These are phyloP conservation scores for Stentor coeruleus DNA, from an alignment of 73 alveolate species.

Conservation along the genomic window DNA sequence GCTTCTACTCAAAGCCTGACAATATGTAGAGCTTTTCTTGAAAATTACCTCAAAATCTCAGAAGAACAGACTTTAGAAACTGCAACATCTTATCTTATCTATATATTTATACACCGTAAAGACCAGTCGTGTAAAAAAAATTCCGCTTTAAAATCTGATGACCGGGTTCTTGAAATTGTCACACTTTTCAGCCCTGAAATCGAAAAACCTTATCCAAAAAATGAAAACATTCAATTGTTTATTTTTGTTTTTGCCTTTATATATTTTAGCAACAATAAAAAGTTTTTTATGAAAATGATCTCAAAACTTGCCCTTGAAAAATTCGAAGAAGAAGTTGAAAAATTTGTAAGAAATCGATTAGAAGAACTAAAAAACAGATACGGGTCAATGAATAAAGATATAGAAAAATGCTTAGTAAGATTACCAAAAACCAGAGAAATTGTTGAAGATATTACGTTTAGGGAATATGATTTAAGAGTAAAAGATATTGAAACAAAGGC, in stretches of 20 bases:
- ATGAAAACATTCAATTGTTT: neutral
- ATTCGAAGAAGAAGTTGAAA: neutral
- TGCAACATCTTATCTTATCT: too few species aligned
- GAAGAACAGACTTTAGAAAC: neutral
- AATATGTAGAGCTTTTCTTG: neutral
- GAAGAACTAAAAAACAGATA: neutral
- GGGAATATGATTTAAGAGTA: neutral
- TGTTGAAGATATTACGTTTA: neutral
- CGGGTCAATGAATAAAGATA: neutral
- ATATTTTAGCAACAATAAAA: too few species aligned
- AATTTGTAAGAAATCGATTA: neutral
- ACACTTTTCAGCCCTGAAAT: neutral
- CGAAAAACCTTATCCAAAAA: neutral
- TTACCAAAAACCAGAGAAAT: neutral
- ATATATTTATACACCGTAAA: too few species aligned
- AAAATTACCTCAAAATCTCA: neutral
- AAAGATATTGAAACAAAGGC: neutral
- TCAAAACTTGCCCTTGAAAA: neutral
- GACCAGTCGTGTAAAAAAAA: too few species aligned
- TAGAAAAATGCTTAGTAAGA: neutral
- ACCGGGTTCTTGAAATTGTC: neutral
- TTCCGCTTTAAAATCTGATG: neutral
- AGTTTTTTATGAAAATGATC: neutral
- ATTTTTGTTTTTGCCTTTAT: neutral
- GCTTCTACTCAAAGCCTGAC: neutral